Evolutionary conservation across 441 rosid genomes (phyloP).

Genomic region (Pelargonium cotyledonis): DNA sequence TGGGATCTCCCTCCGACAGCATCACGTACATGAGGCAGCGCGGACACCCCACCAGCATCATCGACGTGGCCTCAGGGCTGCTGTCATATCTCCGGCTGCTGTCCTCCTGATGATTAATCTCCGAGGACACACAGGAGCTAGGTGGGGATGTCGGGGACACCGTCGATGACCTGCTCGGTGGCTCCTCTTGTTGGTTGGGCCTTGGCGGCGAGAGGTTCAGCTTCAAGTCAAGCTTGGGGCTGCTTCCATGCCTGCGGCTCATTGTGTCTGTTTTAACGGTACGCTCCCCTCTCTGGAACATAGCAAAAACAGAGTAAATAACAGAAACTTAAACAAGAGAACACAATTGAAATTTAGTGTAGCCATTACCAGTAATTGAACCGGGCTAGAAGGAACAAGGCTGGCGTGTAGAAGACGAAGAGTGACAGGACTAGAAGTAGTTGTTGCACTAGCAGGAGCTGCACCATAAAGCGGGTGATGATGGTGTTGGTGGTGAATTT

Average conservation of each 20-base stretch:
- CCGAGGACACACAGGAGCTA: conserved; percentile 88
- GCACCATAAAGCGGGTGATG: conserved; percentile 1
- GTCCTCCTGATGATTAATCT: conserved; percentile 53
- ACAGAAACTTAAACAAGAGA: background rate
- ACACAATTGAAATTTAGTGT: background rate
- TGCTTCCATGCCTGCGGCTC: conserved; percentile 59
- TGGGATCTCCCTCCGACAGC: conserved; percentile 86
- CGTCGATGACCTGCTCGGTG: conserved; percentile 57
- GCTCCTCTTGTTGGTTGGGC: conserved; percentile 28
- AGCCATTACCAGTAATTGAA: no score
- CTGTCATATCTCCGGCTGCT: conserved; percentile 29
- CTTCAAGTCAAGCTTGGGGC: conserved; percentile 74
- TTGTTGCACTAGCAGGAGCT: background rate
- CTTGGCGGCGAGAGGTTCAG: conserved; percentile 87
- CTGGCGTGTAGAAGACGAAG: no score
- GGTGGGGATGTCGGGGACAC: conserved; percentile 73
- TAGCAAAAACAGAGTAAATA: background rate
- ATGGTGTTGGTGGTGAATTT: conserved; percentile 10
- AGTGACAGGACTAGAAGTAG: no score
- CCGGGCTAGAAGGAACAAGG: no score
- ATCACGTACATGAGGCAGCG: conserved; percentile 95
- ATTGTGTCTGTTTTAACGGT: no score
- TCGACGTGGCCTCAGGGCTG: conserved; percentile 83
- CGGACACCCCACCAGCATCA: conserved; percentile 94
- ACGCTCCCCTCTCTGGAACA: background rate